A percentile compares a stretch with the other conserved stretches of the same genome.
Conservation (phyloP, 2,329 filamentous ascomycete species). For the Chalara sp. region DNA sequence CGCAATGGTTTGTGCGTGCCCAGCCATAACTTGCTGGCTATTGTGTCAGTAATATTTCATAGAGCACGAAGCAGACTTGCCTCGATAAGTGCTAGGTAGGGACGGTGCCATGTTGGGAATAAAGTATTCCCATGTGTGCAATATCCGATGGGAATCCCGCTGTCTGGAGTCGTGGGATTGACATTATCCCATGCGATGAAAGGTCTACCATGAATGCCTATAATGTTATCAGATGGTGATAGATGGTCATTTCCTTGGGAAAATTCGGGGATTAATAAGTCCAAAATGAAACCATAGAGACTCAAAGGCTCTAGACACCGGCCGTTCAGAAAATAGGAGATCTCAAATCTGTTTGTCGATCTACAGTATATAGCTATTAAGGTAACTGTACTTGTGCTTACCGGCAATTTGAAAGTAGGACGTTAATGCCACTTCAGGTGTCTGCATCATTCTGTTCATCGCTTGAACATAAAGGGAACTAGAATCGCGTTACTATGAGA, state of each 20-base stretch:
- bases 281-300: too few species aligned
- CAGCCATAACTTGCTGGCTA: conserved; percentile 43
- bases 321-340: too few species aligned
- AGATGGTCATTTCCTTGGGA: background rate
- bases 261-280: too few species aligned
- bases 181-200: conserved; percentile 8
- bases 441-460: conserved; percentile 9
- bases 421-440: conserved; percentile 1
- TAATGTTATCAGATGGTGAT: background rate
- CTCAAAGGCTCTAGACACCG: too few species aligned
- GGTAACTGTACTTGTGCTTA: background rate
- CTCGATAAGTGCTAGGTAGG: conserved; percentile 47
- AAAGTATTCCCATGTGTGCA: conserved; percentile 11
- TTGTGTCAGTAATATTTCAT: conserved; percentile 6
- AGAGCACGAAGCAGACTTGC: conserved; percentile 30
- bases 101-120: conserved; percentile 42
- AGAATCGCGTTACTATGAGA: background rate
- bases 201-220: conserved; percentile 10
- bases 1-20: conserved; percentile 40
- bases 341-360: too few species aligned
- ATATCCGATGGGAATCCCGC: conserved; percentile 9
- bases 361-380: too few species aligned
- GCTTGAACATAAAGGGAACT: conserved; percentile 16
- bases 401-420: conserved; percentile 16
- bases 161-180: conserved; percentile 3